Conservation (phyloP, 1,284 basidiomycete genomes). For the Tilletia setariae region DNA sequence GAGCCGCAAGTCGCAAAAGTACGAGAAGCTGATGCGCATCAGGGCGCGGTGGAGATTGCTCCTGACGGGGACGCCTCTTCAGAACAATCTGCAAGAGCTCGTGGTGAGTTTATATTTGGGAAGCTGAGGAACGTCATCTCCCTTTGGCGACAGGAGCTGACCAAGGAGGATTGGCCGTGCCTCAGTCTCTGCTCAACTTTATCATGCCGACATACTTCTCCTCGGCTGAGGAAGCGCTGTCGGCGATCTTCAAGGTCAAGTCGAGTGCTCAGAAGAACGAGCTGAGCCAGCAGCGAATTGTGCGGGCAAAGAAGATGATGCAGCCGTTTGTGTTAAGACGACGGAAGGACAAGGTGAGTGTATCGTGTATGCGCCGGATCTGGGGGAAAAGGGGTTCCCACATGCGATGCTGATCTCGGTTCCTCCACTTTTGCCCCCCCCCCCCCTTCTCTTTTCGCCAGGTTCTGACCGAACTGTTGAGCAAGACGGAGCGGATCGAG, state of each 20-base stretch:
- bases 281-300: conserved; percentile 83
- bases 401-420: not conserved
- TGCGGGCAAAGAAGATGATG: conserved; percentile 97
- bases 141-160: too few relatives aligned
- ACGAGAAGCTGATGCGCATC: conserved; percentile 80
- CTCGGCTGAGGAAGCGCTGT: conserved; percentile 70
- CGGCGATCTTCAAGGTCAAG: conserved; percentile 95
- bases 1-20: conserved; percentile 92
- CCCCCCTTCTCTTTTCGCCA: too few relatives aligned
- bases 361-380: not conserved
- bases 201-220: conserved; percentile 88
- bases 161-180: too few relatives aligned
- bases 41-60: conserved; percentile 84
- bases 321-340: conserved; percentile 94
- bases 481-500: conserved; percentile 85
- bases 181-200: conserved; percentile 84
- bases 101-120: conserved; percentile 20
- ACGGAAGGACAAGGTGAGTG: conserved; percentile 66
- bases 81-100: conserved; percentile 79
- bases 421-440: too few relatives aligned
- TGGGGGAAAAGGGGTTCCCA: not conserved
- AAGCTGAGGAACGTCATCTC: too few relatives aligned
- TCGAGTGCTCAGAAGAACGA: conserved; percentile 79
- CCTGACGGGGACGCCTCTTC: conserved; percentile 91
- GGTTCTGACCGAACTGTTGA: conserved; percentile 85